Evolutionary conservation across 305 asterid genomes (phyloP), one percentile per base, ranked within the genome.

Genomic region (Solanum chacoense): DNA sequence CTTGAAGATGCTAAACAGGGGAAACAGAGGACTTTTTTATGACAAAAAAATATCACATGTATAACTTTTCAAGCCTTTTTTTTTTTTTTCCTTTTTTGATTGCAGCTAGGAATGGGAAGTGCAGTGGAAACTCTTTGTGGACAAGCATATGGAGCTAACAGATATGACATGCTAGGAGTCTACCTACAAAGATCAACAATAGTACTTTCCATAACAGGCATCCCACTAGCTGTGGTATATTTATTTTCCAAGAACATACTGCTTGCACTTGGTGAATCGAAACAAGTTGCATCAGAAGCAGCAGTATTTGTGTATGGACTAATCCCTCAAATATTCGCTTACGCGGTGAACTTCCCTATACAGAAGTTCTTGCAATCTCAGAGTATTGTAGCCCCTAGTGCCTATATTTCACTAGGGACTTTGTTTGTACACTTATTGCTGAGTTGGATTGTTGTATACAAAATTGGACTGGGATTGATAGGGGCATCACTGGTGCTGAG

Each of bases 111-210:
- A 11, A 96, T 96, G 99, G 99, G 98, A 5, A 96, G 99, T 92
- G 99, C 99, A 12, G 98, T 96, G 22, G 99, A 96, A 78, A 96
- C 99, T 0, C 95, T 96, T 1, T 96, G 99, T 87, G 99, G 98
- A 1, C 99, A 96, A 92, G 98, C 99, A 28, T 95, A 89, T 90
- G 98, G 99, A 0, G 99, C 98, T 0, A 84, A 88, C 0, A 92
- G 94, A 26, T 63, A 90, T 85, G 95, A 95, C 1, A 90, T 94
- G 96, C 83, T 96, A 0, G 99, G 99, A 38, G 91, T 95, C 0
- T 95, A 95, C 92, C 93, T 96, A 50, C 99, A 95, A 76, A 95
- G 98, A 85, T 93, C 98, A 37, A 90, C 94, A 2, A 89, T 95
- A 26, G 95, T 95, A 37, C 95, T 96, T 37, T 37, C 90, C n/a